phyloP scores from a whole-genome alignment of 176 grass and related monocot species.

The Elaeis guineensis region DNA sequence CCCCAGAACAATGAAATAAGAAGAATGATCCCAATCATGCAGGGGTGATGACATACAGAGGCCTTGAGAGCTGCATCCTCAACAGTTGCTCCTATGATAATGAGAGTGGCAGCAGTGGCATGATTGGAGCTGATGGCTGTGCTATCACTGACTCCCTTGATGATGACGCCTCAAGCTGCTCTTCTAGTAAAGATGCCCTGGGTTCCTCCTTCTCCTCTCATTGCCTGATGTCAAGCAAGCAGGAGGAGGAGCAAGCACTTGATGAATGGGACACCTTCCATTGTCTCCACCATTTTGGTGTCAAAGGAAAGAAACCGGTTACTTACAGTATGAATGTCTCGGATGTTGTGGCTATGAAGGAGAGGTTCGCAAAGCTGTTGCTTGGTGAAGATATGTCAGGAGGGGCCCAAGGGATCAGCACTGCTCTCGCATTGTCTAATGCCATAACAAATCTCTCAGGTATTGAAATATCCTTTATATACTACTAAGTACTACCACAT shows the following conservation, averaged over 20 bases:
- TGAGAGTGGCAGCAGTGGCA: slow-evolving; percentile 57
- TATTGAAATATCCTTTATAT: slow-evolving; percentile 11
- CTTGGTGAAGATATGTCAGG: slow-evolving; percentile 88
- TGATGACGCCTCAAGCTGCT: slow-evolving; percentile 86
- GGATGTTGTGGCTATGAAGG: slow-evolving; percentile 86
- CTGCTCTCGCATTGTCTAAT: slow-evolving; percentile 83
- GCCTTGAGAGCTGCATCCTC: slow-evolving; percentile 74
- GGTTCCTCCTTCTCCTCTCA: slow-evolving; percentile 68
- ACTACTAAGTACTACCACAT: no score
- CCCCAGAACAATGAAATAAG: not conserved
- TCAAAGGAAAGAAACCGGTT: slow-evolving; percentile 62
- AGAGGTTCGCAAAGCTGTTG: slow-evolving; percentile 77
- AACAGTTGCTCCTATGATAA: slow-evolving; percentile 66
- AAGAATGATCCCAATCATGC: slow-evolving; percentile 3
- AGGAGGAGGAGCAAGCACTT: slow-evolving; percentile 50
- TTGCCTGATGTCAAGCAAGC: slow-evolving; percentile 40
- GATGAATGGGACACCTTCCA: slow-evolving; percentile 40
- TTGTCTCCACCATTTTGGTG: slow-evolving; percentile 39
- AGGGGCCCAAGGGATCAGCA: slow-evolving; percentile 54
- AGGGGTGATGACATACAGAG: slow-evolving; percentile 81
- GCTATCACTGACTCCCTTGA: slow-evolving; percentile 60
- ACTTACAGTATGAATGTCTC: slow-evolving; percentile 52
- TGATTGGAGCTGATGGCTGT: slow-evolving; percentile 50
- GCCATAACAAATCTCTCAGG: slow-evolving; percentile 83
- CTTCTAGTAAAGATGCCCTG: slow-evolving; percentile 64